Base-by-base conservation (phyloP, 1,284 basidiomycete genomes). In the Cryptococcus sp. region DNA sequence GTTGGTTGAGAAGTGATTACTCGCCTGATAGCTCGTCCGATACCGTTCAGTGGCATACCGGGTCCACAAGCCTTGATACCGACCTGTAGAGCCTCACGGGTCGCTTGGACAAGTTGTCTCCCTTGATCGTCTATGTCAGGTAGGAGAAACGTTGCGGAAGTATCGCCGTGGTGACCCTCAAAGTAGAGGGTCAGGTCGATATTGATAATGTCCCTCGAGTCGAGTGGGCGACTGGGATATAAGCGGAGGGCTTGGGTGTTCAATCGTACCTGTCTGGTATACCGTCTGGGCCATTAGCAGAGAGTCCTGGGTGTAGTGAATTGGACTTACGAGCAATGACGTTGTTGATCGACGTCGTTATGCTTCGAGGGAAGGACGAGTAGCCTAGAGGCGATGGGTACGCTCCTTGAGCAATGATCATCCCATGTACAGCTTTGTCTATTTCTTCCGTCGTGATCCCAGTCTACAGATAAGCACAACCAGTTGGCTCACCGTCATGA, bases 381-480 rank as follows among this genome's bases (percentile, higher is more conserved):
- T 94, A 95, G 0, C 78, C 78, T 28, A 95, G 74, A 0, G 92
- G 89, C 2, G 89, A 92, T 0, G 92, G 92, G 66, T 95, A 95
- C 25, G 87, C 89, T n/a, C 77, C 77, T 51, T 78, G 75, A 0
- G 75, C 66, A 33, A 87, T 59, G 50, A 91, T 84, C 52, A 80
- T 82, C 11, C 83, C 77, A 54, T 92, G 88, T 26, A 91, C 74
- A 0, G 76, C 75, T 16, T 74, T 69, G 64, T 93, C 87, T 45
- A 93, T 82, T 9, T 75, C 73, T 47, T 84, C 78, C 4, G 90
- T 91, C 2, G 86, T 88, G 12, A 82, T 69, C 5, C 85, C 86
- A 41, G 81, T 77, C 88, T 89, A 37, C 28, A 31, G 9, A 24
- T 51, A 33, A 45, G 43, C 21, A n/a, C n/a, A n/a, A n/a, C n/a